These are phyloP conservation scores for Recurvomyces mirabilis DNA, from an alignment of 495 filamentous ascomycete species.

Conservation along the genomic window DNA sequence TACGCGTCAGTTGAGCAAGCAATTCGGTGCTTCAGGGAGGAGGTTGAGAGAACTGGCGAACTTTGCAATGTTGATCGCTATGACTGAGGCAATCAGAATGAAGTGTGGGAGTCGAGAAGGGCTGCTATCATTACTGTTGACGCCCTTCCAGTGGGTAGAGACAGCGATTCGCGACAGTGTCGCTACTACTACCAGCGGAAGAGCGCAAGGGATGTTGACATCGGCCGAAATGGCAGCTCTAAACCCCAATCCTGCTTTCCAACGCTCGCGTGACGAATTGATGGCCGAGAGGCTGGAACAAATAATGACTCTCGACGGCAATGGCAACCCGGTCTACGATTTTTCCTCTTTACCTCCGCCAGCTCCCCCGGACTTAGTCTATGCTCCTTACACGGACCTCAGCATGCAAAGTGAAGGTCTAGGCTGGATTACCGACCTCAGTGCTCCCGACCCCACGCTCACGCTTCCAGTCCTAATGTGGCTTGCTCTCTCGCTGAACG, in stretches of 20 bases:
- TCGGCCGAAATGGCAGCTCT: too few species aligned
- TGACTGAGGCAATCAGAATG: slow-evolving; percentile 14
- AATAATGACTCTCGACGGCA: background rate
- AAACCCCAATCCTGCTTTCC: too few species aligned
- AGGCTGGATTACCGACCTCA: slow-evolving; percentile 72
- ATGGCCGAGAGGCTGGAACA: background rate
- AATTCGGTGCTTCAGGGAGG: background rate
- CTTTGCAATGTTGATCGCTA: slow-evolving; percentile 11
- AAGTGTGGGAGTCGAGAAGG: slow-evolving; percentile 9
- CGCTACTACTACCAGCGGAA: too few species aligned
- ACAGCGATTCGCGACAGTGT: background rate
- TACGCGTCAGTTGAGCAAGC: background rate
- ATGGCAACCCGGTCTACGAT: background rate
- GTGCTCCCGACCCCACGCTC: slow-evolving; percentile 55
- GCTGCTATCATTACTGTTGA: slow-evolving; percentile 8
- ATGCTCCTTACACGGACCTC: slow-evolving; percentile 37
- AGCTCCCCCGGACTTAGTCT: slow-evolving; percentile 6
- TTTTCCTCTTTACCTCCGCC: background rate
- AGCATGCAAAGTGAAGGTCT: slow-evolving; percentile 56
- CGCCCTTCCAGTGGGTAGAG: slow-evolving; percentile 1
- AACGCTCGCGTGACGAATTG: background rate
- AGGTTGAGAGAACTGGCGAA: background rate
- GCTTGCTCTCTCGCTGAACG: slow-evolving; percentile 37
- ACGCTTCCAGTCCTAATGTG: slow-evolving; percentile 41
- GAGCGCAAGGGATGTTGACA: too few species aligned